Conservation (phyloP, 78 protist genomes). For the Cavenderia fasciculata region DNA sequence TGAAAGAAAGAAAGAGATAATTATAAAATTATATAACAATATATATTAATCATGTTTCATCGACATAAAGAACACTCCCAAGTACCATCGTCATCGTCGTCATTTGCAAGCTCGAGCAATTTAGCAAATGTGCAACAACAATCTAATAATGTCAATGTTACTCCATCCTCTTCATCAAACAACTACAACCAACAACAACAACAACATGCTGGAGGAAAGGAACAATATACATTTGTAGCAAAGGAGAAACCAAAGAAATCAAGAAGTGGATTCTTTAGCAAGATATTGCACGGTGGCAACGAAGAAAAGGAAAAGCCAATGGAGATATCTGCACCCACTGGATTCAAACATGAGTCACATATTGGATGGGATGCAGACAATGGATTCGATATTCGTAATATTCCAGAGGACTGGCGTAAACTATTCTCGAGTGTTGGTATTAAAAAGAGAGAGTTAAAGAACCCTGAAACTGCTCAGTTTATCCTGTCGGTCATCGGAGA, state of each 20-base stretch:
- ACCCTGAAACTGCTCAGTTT: constrained; percentile 75
- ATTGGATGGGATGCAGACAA: constrained; percentile 64
- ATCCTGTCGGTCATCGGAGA: constrained; percentile 69
- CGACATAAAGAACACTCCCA: too few relatives aligned
- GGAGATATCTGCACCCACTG: constrained; percentile 76
- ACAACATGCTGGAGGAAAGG: too few relatives aligned
- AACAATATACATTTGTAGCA: too few relatives aligned
- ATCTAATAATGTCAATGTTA: too few relatives aligned
- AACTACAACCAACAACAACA: too few relatives aligned
- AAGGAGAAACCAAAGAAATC: not conserved
- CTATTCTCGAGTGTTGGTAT: constrained; percentile 65
- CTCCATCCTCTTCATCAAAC: too few relatives aligned
- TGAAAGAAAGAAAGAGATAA: too few relatives aligned
- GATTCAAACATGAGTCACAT: constrained; percentile 79
- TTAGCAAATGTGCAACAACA: too few relatives aligned
- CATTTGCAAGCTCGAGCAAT: too few relatives aligned
- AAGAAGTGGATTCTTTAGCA: not conserved
- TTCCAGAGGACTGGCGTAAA: constrained; percentile 72
- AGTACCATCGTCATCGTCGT: too few relatives aligned
- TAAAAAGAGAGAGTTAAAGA: constrained; percentile 74
- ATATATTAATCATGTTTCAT: too few relatives aligned
- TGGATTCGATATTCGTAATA: constrained; percentile 73
- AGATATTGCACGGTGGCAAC: not conserved
- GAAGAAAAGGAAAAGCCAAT: not conserved
- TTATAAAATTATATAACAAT: too few relatives aligned